Percentiles rank a stretch among this genome's conserved stretches.
These are phyloP conservation scores for Ilyonectria mors-panacis DNA, from an alignment of 2,329 filamentous ascomycete species.

Conservation along the genomic window DNA sequence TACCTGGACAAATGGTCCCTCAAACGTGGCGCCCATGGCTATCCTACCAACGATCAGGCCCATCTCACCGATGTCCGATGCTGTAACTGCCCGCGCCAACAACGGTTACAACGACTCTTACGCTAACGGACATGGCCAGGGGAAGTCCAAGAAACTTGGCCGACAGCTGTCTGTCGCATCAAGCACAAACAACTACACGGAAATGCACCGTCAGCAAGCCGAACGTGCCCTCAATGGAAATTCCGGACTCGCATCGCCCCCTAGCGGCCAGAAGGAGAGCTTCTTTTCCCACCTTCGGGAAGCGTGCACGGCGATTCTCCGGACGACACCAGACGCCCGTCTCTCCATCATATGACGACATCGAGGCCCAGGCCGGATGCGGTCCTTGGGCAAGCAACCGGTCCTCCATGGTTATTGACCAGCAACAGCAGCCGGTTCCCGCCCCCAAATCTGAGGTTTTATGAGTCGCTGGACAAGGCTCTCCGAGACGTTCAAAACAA, in stretches of 20 bases:
- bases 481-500: slow-evolving; percentile 68
- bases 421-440: slow-evolving; percentile 63
- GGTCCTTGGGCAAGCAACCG: slow-evolving; percentile 90
- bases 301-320: slow-evolving; percentile 92
- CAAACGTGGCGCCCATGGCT: slow-evolving; percentile 90
- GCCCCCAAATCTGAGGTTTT: slow-evolving; percentile 69
- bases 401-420: slow-evolving; percentile 85
- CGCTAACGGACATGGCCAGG: slow-evolving; percentile 62
- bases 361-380: slow-evolving; percentile 94
- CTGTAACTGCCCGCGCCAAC: slow-evolving; percentile 90
- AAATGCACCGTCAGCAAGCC: slow-evolving; percentile 90
- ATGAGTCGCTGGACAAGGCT: slow-evolving; percentile 74
- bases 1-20: slow-evolving; percentile 90
- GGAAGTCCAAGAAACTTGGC: slow-evolving; percentile 92
- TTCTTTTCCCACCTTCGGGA: slow-evolving; percentile 98
- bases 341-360: slow-evolving; percentile 85
- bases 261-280: slow-evolving; percentile 88
- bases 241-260: slow-evolving; percentile 81
- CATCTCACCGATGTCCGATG: slow-evolving; percentile 95
- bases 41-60: slow-evolving; percentile 95
- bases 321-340: slow-evolving; percentile 88
- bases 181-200: slow-evolving; percentile 92
- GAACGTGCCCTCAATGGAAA: slow-evolving; percentile 91
- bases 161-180: slow-evolving; percentile 94
- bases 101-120: slow-evolving; percentile 69